A percentile compares a stretch with the other conserved stretches of the same genome.
Evolutionary conservation across 2,329 filamentous ascomycete genomes (phyloP).

Genomic region (Albifimbria verrucaria): DNA sequence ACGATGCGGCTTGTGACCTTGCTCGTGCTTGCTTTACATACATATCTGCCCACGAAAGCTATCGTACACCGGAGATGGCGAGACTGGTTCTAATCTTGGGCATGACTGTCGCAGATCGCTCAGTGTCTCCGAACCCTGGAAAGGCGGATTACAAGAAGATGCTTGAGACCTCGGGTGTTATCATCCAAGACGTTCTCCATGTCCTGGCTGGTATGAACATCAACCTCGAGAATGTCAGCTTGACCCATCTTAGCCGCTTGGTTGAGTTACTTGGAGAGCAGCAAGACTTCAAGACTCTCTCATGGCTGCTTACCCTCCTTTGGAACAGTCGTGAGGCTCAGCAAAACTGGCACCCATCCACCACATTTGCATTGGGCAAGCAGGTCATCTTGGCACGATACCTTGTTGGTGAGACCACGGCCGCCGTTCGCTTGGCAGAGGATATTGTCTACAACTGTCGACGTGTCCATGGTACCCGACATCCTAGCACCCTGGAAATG

Average conservation of each 20-base stretch:
- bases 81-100: conserved; percentile 32
- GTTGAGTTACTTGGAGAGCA: conserved; percentile 40
- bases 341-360: conserved; percentile 11
- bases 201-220: conserved; percentile 36
- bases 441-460: conserved; percentile 22
- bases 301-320: conserved; percentile 30
- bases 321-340: conserved; percentile 23
- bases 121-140: conserved; percentile 29
- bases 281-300: conserved; percentile 38
- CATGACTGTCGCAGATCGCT: conserved; percentile 31
- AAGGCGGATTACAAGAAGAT: conserved; percentile 32
- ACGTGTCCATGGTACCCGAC: conserved; percentile 17
- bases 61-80: conserved; percentile 23
- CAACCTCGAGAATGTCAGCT: conserved; percentile 36
- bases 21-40: conserved; percentile 29
- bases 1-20: conserved; percentile 27
- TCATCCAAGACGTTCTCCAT: conserved; percentile 36
- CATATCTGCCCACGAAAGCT: conserved; percentile 26
- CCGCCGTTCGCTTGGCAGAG: conserved; percentile 17
- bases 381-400: conserved; percentile 16
- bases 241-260: conserved; percentile 38
- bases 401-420: conserved; percentile 12
- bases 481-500: conserved; percentile 17
- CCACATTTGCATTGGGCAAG: conserved; percentile 12
- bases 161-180: conserved; percentile 33